Evolutionary conservation across 106 monocot genomes (phyloP).

Genomic region (Allium cepa): DNA sequence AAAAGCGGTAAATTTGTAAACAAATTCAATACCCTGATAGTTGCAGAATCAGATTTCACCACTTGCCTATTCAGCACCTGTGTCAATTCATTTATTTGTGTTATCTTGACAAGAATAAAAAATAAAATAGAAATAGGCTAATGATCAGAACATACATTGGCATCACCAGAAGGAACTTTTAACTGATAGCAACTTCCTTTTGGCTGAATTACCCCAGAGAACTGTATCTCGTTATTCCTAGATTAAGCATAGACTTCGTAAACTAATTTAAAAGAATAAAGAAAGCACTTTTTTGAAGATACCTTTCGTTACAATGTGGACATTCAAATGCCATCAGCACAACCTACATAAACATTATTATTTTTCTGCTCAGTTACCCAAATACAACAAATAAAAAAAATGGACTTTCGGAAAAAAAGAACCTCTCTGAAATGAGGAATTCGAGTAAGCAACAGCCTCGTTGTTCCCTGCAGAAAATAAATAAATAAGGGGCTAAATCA

Average conservation of each 20-base stretch:
- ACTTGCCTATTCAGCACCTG: slow-evolving; percentile 94
- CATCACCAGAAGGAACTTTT: slow-evolving; percentile 49
- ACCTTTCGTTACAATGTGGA: slow-evolving; percentile 90
- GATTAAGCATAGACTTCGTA: neutral
- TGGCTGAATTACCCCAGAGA: slow-evolving; percentile 88
- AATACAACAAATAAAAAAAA: neutral
- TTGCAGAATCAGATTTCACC: slow-evolving; percentile 95
- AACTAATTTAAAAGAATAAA: neutral
- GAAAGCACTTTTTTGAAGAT: neutral
- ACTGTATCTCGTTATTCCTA: slow-evolving; percentile 97
- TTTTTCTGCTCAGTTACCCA: neutral
- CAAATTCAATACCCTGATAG: slow-evolving; percentile 62
- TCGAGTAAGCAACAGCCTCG: slow-evolving; percentile 79
- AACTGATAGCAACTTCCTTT: slow-evolving; percentile 67
- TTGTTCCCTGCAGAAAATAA: slow-evolving; percentile 53
- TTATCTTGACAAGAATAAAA: neutral
- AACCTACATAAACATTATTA: slow-evolving; percentile 30
- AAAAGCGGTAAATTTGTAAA: neutral
- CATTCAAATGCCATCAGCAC: slow-evolving; percentile 98
- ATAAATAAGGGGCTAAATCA: neutral
- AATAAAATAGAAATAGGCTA: neutral
- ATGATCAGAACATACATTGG: slow-evolving; percentile 33
- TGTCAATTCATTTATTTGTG: neutral
- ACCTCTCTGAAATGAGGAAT: slow-evolving; percentile 97
- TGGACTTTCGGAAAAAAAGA: neutral